Evolutionary conservation across 441 rosid genomes (phyloP).

Genomic region (Mallotus japonicus): DNA sequence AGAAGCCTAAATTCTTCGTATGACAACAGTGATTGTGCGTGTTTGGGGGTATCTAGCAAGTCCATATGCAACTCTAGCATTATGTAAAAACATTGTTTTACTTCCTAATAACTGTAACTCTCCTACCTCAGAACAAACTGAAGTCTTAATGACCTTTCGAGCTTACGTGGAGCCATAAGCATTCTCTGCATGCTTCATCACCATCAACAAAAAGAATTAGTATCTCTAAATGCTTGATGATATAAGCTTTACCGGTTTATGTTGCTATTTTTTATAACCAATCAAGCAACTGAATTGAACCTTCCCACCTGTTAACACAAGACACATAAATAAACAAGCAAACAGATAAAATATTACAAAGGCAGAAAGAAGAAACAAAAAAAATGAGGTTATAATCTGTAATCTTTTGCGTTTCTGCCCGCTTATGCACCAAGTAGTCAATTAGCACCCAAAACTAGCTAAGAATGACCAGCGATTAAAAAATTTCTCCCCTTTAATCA

Average conservation of each 20-base stretch:
- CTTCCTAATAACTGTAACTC: neutral
- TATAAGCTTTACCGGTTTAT: neutral
- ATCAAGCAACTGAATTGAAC: conserved; percentile 20
- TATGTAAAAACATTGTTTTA: neutral
- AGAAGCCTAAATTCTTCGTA: neutral
- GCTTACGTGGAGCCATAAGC: neutral
- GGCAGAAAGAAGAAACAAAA: neutral
- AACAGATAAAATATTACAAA: neutral
- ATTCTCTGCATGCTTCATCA: conserved; percentile 12
- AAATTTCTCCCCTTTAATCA: neutral
- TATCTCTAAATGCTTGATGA: conserved; percentile 14
- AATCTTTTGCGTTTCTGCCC: neutral
- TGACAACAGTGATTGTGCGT: neutral
- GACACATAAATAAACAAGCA: neutral
- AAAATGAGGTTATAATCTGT: neutral
- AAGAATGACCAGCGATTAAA: neutral
- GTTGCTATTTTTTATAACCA: conserved; percentile 9
- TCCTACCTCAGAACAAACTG: neutral
- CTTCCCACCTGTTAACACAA: neutral
- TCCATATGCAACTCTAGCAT: too few species aligned
- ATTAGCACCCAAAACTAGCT: too few species aligned
- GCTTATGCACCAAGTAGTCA: neutral
- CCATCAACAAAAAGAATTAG: neutral
- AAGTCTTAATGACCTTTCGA: conserved; percentile 7
- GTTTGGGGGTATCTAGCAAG: neutral